Evolutionary conservation across 257 asterid species (phyloP).

Genomic region (Petunia secreta): DNA sequence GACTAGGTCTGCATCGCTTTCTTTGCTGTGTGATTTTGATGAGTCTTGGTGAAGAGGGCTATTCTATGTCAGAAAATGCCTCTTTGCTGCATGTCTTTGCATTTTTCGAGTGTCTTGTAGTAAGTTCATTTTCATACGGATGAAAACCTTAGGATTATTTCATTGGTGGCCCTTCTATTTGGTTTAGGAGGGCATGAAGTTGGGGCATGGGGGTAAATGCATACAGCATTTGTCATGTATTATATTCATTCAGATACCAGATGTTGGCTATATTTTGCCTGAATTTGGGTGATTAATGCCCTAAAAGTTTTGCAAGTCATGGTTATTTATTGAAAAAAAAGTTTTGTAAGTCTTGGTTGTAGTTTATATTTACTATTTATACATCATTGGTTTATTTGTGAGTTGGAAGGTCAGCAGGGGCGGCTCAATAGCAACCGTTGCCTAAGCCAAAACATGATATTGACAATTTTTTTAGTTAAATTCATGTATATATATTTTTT

Average conservation of each 20-base stretch:
- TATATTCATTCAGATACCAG: conserved; percentile 23
- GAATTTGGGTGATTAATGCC: conserved; percentile 24
- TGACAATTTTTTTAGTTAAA: too few relatives aligned
- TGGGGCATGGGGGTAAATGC: conserved; percentile 5
- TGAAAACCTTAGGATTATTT: conserved; percentile 23
- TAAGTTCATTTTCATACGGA: conserved; percentile 24
- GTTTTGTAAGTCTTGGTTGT: conserved; percentile 21
- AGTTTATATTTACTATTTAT: conserved; percentile 18
- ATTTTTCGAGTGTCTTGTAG: not conserved
- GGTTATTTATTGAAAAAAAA: not conserved
- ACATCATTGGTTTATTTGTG: conserved; percentile 35
- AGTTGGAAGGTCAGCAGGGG: conserved; percentile 6
- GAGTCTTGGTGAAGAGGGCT: conserved; percentile 13
- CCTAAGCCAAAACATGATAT: too few relatives aligned
- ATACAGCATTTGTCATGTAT: conserved; percentile 22
- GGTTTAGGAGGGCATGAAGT: conserved; percentile 21
- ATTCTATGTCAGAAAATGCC: conserved; percentile 33
- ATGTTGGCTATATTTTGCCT: conserved; percentile 12
- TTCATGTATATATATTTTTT: too few relatives aligned
- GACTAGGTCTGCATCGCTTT: conserved; percentile 36
- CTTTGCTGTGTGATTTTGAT: conserved; percentile 26
- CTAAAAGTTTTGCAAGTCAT: conserved; percentile 22
- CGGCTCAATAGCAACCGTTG: too few relatives aligned
- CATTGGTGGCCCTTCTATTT: conserved; percentile 19
- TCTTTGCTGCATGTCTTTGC: conserved; percentile 24